Conservation (phyloP, 108 stramenopile genomes). For the Cyclotella atomus region DNA sequence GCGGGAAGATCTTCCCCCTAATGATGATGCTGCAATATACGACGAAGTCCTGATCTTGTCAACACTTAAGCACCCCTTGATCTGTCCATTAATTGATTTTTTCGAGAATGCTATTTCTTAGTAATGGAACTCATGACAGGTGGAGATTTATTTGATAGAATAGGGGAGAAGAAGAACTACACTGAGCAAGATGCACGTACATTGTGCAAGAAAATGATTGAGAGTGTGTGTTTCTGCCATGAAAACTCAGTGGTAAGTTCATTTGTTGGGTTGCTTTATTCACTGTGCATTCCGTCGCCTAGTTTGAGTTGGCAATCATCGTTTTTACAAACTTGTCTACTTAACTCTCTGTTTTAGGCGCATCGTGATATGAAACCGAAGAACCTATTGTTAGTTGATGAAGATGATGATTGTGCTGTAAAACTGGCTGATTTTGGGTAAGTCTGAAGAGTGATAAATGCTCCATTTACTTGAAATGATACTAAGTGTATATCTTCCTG, state of each 20-base stretch:
- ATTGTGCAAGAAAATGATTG: conserved; percentile 76
- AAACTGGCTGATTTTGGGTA: conserved; percentile 93
- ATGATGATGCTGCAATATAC: conserved; percentile 83
- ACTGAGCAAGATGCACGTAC: conserved; percentile 86
- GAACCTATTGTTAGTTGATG: conserved; percentile 78
- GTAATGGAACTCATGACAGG: conserved; percentile 92
- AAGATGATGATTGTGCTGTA: conserved; percentile 81
- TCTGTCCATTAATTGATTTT: conserved; percentile 93
- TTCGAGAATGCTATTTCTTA: conserved; percentile 88
- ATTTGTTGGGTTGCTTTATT: too few species aligned
- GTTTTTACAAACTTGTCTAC: not conserved
- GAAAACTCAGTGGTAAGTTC: conserved; percentile 49
- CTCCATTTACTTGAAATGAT: too few species aligned
- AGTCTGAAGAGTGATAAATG: too few species aligned
- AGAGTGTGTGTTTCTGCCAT: conserved; percentile 81
- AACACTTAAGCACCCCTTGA: conserved; percentile 81
- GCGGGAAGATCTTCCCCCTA: conserved; percentile 76
- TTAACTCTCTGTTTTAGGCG: conserved; percentile 22
- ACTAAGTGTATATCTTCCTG: too few species aligned
- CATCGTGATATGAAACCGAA: conserved; percentile 94
- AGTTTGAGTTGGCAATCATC: too few species aligned
- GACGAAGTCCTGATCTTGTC: conserved; percentile 92
- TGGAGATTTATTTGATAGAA: conserved; percentile 93
- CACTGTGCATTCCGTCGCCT: too few species aligned
- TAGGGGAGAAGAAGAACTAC: conserved; percentile 86